These are phyloP conservation scores for Bidens hawaiensis DNA, from an alignment of 140 eudicot species.

Conservation along the genomic window DNA sequence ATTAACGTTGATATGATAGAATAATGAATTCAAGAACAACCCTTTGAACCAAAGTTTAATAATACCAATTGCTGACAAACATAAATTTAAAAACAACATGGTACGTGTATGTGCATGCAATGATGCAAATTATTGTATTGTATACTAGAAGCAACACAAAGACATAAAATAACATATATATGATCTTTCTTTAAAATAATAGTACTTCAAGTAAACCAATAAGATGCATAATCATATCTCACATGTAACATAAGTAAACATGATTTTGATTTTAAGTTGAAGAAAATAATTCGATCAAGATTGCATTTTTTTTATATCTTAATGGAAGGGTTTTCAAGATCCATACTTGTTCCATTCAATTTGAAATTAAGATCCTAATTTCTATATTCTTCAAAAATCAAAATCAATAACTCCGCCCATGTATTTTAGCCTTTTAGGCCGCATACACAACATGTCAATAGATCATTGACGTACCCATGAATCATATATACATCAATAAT, in stretches of 20 bases:
- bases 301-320: background rate
- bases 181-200: background rate
- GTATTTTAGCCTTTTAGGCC: no score
- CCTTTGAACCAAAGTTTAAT: background rate
- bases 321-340: background rate
- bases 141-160: background rate
- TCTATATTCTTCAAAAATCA: slow-evolving; percentile 3
- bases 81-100: background rate
- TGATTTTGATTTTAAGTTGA: background rate
- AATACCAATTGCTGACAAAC: background rate
- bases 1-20: background rate
- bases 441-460: no score
- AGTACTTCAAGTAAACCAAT: background rate
- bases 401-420: background rate
- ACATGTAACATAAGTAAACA: background rate
- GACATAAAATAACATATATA: background rate
- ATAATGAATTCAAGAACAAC: background rate
- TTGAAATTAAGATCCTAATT: background rate
- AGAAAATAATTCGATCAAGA: background rate
- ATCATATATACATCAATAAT: background rate
- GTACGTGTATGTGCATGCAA: background rate
- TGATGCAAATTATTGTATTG: background rate
- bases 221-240: background rate
- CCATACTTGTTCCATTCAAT: background rate
- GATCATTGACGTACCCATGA: background rate